phyloP scores from a whole-genome alignment of 2,329 filamentous ascomycete species.

The Trichoderma endophyticum region DNA sequence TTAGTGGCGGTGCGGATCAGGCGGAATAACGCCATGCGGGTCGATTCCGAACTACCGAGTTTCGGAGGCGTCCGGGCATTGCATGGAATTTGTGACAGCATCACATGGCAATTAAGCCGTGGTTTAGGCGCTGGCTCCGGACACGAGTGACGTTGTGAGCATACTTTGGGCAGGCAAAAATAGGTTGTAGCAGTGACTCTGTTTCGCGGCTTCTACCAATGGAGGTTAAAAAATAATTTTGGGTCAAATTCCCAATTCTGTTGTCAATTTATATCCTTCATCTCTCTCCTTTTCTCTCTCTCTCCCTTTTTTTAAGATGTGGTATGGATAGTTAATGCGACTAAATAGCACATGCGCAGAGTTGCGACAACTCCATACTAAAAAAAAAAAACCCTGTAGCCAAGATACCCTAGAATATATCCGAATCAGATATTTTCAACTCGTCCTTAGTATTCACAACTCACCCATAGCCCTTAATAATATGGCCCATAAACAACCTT shows the following conservation, averaged over 20 bases:
- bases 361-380: neutral
- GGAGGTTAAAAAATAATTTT: neutral
- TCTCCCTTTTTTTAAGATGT: neutral
- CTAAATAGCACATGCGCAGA: neutral
- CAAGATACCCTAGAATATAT: neutral
- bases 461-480: neutral
- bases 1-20: constrained; percentile 10
- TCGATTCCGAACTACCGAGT: constrained; percentile 14
- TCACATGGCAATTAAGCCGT: neutral
- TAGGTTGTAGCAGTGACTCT: neutral
- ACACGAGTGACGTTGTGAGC: neutral
- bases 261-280: neutral
- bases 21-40: constrained; percentile 13
- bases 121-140: neutral
- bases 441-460: neutral
- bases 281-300: neutral
- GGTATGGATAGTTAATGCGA: neutral
- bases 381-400: neutral
- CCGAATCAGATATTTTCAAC: neutral
- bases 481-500: neutral
- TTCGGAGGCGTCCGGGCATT: neutral
- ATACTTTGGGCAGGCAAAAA: neutral
- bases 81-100: neutral
- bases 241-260: neutral
- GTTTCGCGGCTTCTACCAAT: neutral